Evolutionary conservation across 2,329 filamentous ascomycete species (phyloP).

Genomic region (Neonectria punicea): DNA sequence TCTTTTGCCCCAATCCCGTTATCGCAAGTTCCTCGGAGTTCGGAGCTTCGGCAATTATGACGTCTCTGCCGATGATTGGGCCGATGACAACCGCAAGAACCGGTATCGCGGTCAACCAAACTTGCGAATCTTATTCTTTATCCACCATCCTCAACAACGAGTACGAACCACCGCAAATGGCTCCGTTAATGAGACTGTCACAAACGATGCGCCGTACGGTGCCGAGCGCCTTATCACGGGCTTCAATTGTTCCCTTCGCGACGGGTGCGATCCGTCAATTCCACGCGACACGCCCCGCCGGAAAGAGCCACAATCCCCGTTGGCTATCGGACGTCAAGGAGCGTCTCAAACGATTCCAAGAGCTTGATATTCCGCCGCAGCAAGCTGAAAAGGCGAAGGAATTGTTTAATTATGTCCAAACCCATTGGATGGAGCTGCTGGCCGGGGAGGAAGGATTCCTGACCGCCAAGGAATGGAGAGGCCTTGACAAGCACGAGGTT

Average conservation of each 20-base stretch:
- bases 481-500: constrained; percentile 74
- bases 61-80: constrained; percentile 14
- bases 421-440: constrained; percentile 75
- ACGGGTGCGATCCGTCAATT: constrained; percentile 2
- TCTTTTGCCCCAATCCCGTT: neutral
- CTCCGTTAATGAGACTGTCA: neutral
- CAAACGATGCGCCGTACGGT: neutral
- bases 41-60: constrained; percentile 2
- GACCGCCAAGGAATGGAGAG: constrained; percentile 65
- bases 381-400: constrained; percentile 21
- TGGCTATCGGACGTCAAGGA: constrained; percentile 25
- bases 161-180: neutral
- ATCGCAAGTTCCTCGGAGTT: neutral
- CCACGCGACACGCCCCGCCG: constrained; percentile 11
- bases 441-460: constrained; percentile 82
- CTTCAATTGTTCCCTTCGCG: constrained; percentile 1
- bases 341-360: constrained; percentile 8
- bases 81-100: constrained; percentile 19
- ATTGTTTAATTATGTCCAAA: constrained; percentile 36
- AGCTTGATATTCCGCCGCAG: neutral
- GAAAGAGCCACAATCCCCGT: constrained; percentile 20
- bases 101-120: constrained; percentile 7
- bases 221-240: neutral
- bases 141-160: neutral
- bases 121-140: neutral